Conservation (phyloP, 352 stramenopile genomes). For the Saprolegnia diclina region DNA sequence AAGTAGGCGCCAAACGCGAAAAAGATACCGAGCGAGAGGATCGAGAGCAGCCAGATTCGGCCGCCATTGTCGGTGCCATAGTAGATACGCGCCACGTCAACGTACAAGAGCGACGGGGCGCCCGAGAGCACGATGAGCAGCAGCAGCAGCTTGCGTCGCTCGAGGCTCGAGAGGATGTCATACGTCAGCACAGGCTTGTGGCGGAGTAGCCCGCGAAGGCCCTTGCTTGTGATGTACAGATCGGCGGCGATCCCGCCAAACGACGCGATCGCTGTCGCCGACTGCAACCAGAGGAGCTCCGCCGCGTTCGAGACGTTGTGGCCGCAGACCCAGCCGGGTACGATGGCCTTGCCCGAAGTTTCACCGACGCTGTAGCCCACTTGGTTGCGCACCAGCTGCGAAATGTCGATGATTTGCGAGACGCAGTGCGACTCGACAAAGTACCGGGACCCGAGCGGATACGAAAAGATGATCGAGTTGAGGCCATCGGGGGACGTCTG, state of each 20-base stretch:
- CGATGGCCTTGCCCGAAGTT: not conserved
- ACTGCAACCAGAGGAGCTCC: slow-evolving; percentile 10
- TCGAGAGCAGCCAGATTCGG: slow-evolving; percentile 9
- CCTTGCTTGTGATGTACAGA: slow-evolving; percentile 11
- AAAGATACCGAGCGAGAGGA: slow-evolving; percentile 4
- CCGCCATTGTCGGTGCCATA: slow-evolving; percentile 4
- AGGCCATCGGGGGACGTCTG: not conserved
- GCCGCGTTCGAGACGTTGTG: not conserved
- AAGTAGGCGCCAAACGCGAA: not conserved
- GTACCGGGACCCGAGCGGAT: not conserved
- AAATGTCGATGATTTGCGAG: not conserved
- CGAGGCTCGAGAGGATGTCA: slow-evolving; percentile 5
- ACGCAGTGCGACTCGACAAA: not conserved
- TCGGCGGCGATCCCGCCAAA: not conserved
- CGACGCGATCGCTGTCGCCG: not conserved
- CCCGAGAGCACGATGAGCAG: not conserved
- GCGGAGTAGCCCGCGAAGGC: slow-evolving; percentile 5
- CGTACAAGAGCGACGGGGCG: slow-evolving; percentile 2
- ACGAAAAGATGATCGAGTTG: not conserved
- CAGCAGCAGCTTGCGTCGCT: slow-evolving; percentile 6
- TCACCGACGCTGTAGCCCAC: slow-evolving; percentile 1
- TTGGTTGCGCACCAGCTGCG: not conserved
- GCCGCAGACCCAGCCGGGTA: not conserved
- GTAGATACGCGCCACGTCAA: slow-evolving; percentile 21
- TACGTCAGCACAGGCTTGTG: slow-evolving; percentile 25